These are phyloP conservation scores for Letharia lupina DNA, from an alignment of 495 filamentous ascomycete species.

Conservation along the genomic window DNA sequence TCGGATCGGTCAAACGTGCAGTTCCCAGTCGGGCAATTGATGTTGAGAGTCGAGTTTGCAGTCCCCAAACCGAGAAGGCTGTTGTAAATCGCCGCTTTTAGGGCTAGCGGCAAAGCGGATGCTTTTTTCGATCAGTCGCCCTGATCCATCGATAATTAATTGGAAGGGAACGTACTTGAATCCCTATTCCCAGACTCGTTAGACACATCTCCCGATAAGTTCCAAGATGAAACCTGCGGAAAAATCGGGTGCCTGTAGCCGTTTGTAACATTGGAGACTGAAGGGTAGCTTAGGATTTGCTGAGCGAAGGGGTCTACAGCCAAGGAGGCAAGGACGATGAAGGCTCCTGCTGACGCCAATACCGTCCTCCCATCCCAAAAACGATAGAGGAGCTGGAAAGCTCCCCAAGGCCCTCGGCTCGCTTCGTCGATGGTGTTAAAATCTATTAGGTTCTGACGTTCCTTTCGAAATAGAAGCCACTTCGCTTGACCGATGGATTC, in stretches of 20 bases:
- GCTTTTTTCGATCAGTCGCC: background rate
- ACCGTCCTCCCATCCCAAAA: background rate
- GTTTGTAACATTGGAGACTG: background rate
- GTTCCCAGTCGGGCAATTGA: background rate
- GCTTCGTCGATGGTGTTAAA: background rate
- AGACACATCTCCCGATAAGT: no score
- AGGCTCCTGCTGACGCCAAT: background rate
- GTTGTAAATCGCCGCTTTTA: background rate
- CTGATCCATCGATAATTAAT: background rate
- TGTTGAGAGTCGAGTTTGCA: background rate
- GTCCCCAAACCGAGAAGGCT: background rate
- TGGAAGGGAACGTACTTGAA: background rate
- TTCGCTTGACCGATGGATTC: slow-evolving; percentile 5
- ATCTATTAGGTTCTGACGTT: background rate
- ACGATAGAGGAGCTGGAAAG: background rate
- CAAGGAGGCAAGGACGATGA: background rate
- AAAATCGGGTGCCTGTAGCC: background rate
- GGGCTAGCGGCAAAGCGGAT: background rate
- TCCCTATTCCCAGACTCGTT: background rate
- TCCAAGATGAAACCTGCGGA: background rate
- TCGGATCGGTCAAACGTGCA: background rate
- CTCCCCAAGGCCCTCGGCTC: background rate
- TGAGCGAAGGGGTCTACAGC: background rate
- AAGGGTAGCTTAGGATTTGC: background rate
- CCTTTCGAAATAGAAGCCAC: slow-evolving; percentile 1